phyloP scores from a whole-genome alignment of 495 filamentous ascomycete genomes.

The Annulohypoxylon stygium region DNA sequence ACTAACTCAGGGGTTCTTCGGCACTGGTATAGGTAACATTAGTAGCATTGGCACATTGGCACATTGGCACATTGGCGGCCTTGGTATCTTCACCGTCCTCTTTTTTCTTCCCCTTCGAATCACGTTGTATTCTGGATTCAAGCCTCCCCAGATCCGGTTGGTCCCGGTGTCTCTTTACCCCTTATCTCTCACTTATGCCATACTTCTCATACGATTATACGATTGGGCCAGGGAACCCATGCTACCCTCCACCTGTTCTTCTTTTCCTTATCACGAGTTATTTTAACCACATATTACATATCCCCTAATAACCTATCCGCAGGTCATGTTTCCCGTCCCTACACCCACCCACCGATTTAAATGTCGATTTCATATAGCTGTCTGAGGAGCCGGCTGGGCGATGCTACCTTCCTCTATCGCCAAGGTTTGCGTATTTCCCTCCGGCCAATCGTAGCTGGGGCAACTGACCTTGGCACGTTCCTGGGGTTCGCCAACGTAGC shows the following conservation, averaged over 20 bases:
- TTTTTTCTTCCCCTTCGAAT: not conserved
- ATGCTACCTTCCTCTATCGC: slow-evolving; percentile 48
- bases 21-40: not conserved
- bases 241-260: slow-evolving; percentile 30
- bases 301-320: slow-evolving; percentile 14
- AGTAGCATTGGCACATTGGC: not conserved
- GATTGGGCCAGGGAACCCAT: slow-evolving; percentile 38
- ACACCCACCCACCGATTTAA: slow-evolving; percentile 25
- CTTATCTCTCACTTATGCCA: slow-evolving; percentile 30
- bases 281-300: slow-evolving; percentile 1
- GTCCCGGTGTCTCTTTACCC: not conserved
- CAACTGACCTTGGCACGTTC: slow-evolving; percentile 29
- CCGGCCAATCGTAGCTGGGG: slow-evolving; percentile 21
- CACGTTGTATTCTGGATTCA: not conserved
- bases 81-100: not conserved
- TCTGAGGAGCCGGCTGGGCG: slow-evolving; percentile 40
- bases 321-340: slow-evolving; percentile 14
- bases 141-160: slow-evolving; percentile 16
- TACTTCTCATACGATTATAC: slow-evolving; percentile 23
- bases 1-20: slow-evolving; percentile 3
- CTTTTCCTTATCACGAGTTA: slow-evolving; percentile 37
- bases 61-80: not conserved
- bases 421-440: slow-evolving; percentile 29
- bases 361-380: slow-evolving; percentile 28
- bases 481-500: slow-evolving; percentile 24